A percentile compares a stretch with the other conserved stretches of the same genome.
Conservation (phyloP, 2,329 filamentous ascomycete species). For the Fusarium sp. region DNA sequence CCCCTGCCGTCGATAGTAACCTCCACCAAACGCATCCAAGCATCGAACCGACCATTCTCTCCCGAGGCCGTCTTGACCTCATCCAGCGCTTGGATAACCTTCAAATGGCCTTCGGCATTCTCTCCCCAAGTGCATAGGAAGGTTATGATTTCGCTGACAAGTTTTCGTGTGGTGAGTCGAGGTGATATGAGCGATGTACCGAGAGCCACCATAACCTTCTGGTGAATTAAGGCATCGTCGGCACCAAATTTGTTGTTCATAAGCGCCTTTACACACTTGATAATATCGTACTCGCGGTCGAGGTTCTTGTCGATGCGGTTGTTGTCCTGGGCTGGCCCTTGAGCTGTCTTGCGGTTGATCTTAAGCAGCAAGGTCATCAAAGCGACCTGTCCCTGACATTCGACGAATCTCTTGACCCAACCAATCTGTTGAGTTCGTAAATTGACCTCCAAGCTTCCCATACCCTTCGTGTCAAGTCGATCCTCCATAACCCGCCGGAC, state of each 20-base stretch:
- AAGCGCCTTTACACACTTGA: constrained; percentile 95
- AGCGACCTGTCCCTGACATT: constrained; percentile 96
- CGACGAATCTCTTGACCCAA: constrained; percentile 97
- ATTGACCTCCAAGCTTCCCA: constrained; percentile 94
- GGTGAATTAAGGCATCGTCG: constrained; percentile 91
- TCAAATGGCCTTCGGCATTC: constrained; percentile 85
- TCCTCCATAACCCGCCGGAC: constrained; percentile 98
- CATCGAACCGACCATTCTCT: constrained; percentile 95
- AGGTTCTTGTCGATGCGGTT: constrained; percentile 79
- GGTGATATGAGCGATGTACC: constrained; percentile 89
- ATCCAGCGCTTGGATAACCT: constrained; percentile 94
- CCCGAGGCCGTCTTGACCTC: constrained; percentile 87
- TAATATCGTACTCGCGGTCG: constrained; percentile 94
- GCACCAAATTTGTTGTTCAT: constrained; percentile 99
- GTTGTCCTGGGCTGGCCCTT: constrained; percentile 74
- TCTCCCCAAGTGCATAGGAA: constrained; percentile 96
- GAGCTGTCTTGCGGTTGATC: constrained; percentile 87
- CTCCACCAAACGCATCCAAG: constrained; percentile 98
- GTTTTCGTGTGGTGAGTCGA: constrained; percentile 89
- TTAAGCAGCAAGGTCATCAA: constrained; percentile 94
- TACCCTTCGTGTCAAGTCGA: constrained; percentile 88
- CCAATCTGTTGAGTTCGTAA: constrained; percentile 95
- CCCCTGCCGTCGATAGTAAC: constrained; percentile 96
- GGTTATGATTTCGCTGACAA: constrained; percentile 95
- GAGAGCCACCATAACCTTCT: constrained; percentile 89